These are phyloP conservation scores for Fusarium nurragi DNA, from an alignment of 2,329 filamentous ascomycete genomes.

Conservation along the genomic window DNA sequence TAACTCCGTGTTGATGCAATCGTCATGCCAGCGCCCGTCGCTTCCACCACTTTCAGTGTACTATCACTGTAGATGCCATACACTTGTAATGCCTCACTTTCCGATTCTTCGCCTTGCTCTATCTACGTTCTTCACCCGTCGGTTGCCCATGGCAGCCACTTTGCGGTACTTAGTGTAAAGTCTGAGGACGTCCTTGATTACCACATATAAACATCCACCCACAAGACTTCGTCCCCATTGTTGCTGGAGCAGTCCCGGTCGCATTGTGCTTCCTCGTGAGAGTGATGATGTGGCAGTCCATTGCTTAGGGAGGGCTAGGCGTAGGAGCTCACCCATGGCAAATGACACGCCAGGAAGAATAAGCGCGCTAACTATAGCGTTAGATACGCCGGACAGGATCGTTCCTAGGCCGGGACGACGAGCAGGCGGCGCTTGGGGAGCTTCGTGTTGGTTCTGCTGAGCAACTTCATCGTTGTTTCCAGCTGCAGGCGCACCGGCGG, in stretches of 20 bases:
- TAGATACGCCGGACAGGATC: conserved; percentile 56
- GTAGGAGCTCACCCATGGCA: conserved; percentile 78
- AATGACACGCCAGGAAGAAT: conserved; percentile 85
- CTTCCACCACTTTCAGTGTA: neutral
- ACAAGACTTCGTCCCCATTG: conserved; percentile 90
- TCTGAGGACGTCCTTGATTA: conserved; percentile 75
- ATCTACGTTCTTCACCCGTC: conserved; percentile 64
- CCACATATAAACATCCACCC: conserved; percentile 87
- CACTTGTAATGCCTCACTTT: conserved; percentile 44
- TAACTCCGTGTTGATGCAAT: conserved; percentile 38
- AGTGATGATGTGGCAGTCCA: conserved; percentile 64
- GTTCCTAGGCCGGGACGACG: conserved; percentile 48
- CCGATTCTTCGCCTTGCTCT: conserved; percentile 51
- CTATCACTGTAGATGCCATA: neutral
- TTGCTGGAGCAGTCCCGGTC: conserved; percentile 77
- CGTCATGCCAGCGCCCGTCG: conserved; percentile 2
- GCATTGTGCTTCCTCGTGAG: conserved; percentile 43
- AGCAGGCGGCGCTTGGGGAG: conserved; percentile 49
- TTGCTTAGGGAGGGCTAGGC: conserved; percentile 70
- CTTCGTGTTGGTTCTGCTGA: conserved; percentile 45
- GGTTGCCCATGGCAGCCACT: conserved; percentile 64
- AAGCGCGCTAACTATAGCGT: conserved; percentile 65
- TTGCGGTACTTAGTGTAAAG: conserved; percentile 72
- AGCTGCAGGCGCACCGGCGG: conserved; percentile 1
- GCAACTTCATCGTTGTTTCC: conserved; percentile 4